phyloP scores from a whole-genome alignment of 2,329 filamentous ascomycete genomes.

The Aspergillus arachidicola region DNA sequence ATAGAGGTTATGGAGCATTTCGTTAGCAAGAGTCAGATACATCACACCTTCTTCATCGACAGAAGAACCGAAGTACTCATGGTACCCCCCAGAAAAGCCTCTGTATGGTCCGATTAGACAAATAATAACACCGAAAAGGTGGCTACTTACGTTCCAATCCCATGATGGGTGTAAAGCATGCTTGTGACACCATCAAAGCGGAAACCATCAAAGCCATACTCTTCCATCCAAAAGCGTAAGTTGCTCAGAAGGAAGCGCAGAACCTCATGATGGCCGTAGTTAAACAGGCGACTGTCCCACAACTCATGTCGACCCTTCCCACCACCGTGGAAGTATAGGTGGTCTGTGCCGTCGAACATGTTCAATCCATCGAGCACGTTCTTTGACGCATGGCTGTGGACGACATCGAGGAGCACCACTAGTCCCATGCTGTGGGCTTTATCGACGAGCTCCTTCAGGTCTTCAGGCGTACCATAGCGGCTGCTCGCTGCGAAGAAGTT shows the following conservation, averaged over 20 bases:
- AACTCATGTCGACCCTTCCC: conserved; percentile 82
- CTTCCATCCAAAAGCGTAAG: conserved; percentile 98
- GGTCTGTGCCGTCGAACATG: conserved; percentile 91
- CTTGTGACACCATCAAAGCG: conserved; percentile 97
- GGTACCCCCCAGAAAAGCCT: conserved; percentile 95
- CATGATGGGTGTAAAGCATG: conserved; percentile 95
- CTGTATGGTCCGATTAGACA: conserved; percentile 46
- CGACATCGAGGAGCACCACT: conserved; percentile 88
- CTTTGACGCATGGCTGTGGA: conserved; percentile 97
- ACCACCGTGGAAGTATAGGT: conserved; percentile 93
- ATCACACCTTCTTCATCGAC: conserved; percentile 94
- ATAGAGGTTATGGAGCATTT: conserved; percentile 90
- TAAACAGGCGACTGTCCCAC: conserved; percentile 97
- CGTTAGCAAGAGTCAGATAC: conserved; percentile 95
- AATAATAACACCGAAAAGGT: background rate
- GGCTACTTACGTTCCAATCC: conserved; percentile 83
- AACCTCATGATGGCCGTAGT: conserved; percentile 94
- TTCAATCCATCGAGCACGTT: conserved; percentile 95
- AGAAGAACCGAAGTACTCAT: conserved; percentile 89
- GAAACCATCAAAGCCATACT: conserved; percentile 96
- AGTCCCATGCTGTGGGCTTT: conserved; percentile 90
- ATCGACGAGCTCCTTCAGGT: conserved; percentile 94
- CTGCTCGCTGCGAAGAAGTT: conserved; percentile 98
- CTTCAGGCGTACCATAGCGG: conserved; percentile 89
- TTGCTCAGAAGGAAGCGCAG: conserved; percentile 95